A percentile compares a stretch with the other conserved stretches of the same genome.
These are phyloP conservation scores for Cordyceps fumosorosea DNA, from an alignment of 2,329 filamentous ascomycete species.

Conservation along the genomic window DNA sequence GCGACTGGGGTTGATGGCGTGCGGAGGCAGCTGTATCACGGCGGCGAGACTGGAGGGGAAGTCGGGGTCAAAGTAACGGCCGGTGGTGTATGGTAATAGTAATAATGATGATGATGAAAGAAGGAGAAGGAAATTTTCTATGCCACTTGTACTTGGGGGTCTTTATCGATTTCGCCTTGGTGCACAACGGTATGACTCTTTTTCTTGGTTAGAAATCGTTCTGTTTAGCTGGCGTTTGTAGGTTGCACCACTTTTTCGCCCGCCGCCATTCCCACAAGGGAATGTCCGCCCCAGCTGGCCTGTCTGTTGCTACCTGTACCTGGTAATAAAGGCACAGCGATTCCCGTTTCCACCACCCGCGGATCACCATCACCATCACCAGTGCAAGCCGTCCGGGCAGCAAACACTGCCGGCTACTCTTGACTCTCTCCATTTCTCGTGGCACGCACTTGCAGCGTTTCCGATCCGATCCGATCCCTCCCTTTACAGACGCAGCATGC, in stretches of 20 bases:
- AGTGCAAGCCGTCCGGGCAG: background rate
- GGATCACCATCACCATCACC: background rate
- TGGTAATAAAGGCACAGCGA: background rate
- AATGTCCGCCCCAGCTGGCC: background rate
- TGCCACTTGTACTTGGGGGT: too few species aligned
- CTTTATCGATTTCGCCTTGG: background rate
- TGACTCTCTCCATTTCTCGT: background rate
- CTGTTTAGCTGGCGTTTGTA: background rate
- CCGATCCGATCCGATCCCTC: background rate
- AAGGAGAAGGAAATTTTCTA: background rate
- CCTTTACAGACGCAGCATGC: background rate
- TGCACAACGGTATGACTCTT: constrained; percentile 6
- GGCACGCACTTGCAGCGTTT: background rate
- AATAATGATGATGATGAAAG: background rate
- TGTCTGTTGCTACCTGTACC: too few species aligned
- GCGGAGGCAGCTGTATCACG: background rate
- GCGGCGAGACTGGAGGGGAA: too few species aligned
- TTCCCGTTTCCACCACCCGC: background rate
- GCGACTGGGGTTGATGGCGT: background rate
- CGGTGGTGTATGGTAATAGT: background rate
- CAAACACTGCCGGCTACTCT: background rate
- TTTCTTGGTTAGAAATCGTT: too few species aligned
- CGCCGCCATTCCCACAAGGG: too few species aligned
- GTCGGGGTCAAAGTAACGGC: background rate
- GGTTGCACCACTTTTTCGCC: too few species aligned